Conservation (phyloP, 192 early-diverging fungal species). For the Allomyces arbusculus region DNA sequence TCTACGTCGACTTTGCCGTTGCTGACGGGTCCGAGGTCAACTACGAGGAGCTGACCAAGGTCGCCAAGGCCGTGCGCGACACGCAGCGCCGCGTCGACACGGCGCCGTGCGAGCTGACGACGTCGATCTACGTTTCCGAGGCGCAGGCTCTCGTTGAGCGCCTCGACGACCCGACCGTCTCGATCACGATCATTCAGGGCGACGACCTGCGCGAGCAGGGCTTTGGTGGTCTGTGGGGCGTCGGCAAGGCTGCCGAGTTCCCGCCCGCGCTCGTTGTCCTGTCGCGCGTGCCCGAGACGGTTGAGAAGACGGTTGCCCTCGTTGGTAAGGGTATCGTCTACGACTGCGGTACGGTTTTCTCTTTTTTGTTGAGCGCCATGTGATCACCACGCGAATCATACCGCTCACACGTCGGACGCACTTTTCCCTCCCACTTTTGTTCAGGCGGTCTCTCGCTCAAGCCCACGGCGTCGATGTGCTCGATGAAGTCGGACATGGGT, state of each 20-base stretch:
- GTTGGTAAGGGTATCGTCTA: constrained; percentile 41
- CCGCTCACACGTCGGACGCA: too few species aligned
- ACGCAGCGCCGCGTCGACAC: constrained; percentile 21
- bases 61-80: constrained; percentile 11
- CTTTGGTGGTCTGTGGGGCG: constrained; percentile 23
- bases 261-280: constrained; percentile 24
- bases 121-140: constrained; percentile 16
- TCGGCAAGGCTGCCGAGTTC: constrained; percentile 21
- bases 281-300: constrained; percentile 10
- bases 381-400: too few species aligned
- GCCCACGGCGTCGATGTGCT: constrained; percentile 11
- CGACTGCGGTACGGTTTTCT: constrained; percentile 14
- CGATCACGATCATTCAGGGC: constrained; percentile 19
- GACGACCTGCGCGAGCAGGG: constrained; percentile 17
- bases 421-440: too few species aligned
- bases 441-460: constrained; percentile 21
- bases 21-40: background rate
- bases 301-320: constrained; percentile 18
- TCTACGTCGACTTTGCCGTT: constrained; percentile 2
- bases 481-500: constrained; percentile 34
- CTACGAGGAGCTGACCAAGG: background rate
- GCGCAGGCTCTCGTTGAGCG: constrained; percentile 5
- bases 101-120: constrained; percentile 20
- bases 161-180: background rate
- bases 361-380: too few species aligned